phyloP scores from a whole-genome alignment of 176 grass and related monocot species.

The Oryza rufipogon region DNA sequence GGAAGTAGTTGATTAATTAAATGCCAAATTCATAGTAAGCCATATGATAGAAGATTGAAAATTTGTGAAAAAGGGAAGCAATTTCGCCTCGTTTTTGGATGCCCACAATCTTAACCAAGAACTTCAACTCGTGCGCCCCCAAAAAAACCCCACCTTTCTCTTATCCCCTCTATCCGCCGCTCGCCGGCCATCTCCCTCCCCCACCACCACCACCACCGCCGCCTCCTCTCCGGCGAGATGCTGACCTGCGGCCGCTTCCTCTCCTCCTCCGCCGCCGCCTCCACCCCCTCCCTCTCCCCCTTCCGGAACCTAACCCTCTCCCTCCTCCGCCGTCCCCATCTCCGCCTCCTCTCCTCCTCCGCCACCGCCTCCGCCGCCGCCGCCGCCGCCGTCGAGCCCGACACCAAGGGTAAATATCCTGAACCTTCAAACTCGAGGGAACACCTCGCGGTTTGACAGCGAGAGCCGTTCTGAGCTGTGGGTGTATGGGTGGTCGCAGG shows the following conservation, averaged over 20 bases:
- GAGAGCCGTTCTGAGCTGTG: neutral
- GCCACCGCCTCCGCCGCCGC: constrained; percentile 6
- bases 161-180: constrained; percentile 37
- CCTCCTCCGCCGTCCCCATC: constrained; percentile 37
- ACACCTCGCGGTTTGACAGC: no score
- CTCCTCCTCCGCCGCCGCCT: constrained; percentile 25
- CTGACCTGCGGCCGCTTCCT: constrained; percentile 53
- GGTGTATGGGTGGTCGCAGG: constrained; percentile 28
- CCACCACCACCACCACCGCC: neutral
- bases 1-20: no score
- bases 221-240: constrained; percentile 45
- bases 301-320: constrained; percentile 30
- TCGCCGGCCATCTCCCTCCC: constrained; percentile 35
- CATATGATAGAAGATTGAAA: no score
- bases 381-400: constrained; percentile 21
- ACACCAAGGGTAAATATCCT: constrained; percentile 34
- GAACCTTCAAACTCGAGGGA: neutral
- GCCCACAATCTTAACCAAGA: no score
- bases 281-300: constrained; percentile 11
- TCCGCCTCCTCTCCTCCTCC: constrained; percentile 32
- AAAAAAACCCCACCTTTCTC: neutral
- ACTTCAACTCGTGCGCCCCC: no score
- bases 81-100: no score
- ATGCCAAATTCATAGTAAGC: no score
- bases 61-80: no score